Percentiles rank a stretch among this genome's conserved stretches.
Conservation (phyloP, 768 basidiomycete species). For the Hericium alpestre region DNA sequence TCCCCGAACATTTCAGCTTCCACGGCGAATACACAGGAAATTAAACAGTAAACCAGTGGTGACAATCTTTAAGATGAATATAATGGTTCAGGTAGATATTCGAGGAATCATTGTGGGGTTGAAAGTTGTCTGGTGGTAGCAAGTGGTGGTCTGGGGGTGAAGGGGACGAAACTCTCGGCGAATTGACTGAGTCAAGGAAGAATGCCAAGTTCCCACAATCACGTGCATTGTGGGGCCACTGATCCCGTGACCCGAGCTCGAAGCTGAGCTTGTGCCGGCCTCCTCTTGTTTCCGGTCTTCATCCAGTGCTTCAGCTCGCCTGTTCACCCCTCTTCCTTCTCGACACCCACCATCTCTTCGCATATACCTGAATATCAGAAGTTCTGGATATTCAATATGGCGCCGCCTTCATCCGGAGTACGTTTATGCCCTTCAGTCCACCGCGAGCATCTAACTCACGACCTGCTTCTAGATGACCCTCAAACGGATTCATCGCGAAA, state of each 20-base stretch:
- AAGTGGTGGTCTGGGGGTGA: too few relatives aligned
- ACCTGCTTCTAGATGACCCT: slow-evolving; percentile 40
- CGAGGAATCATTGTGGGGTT: slow-evolving; percentile 40
- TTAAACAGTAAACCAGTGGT: background rate
- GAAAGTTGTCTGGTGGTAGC: background rate
- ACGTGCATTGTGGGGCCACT: too few relatives aligned
- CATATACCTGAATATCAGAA: too few relatives aligned
- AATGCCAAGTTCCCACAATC: too few relatives aligned
- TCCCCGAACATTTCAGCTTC: slow-evolving; percentile 61
- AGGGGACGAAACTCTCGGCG: too few relatives aligned
- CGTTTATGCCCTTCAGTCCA: background rate
- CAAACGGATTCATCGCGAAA: slow-evolving; percentile 78
- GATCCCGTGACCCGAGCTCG: too few relatives aligned
- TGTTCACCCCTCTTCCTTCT: too few relatives aligned
- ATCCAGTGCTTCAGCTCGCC: too few relatives aligned
- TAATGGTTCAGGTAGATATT: slow-evolving; percentile 31
- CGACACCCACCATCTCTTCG: too few relatives aligned
- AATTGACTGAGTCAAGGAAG: too few relatives aligned
- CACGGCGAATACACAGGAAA: background rate
- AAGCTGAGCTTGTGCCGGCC: too few relatives aligned
- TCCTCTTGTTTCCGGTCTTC: too few relatives aligned
- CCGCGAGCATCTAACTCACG: background rate
- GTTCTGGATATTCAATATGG: background rate
- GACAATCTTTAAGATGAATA: slow-evolving; percentile 1
- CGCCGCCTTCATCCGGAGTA: slow-evolving; percentile 8